phyloP scores from a whole-genome alignment of 2,329 filamentous ascomycete species.

The Neofusicoccum sp. region DNA sequence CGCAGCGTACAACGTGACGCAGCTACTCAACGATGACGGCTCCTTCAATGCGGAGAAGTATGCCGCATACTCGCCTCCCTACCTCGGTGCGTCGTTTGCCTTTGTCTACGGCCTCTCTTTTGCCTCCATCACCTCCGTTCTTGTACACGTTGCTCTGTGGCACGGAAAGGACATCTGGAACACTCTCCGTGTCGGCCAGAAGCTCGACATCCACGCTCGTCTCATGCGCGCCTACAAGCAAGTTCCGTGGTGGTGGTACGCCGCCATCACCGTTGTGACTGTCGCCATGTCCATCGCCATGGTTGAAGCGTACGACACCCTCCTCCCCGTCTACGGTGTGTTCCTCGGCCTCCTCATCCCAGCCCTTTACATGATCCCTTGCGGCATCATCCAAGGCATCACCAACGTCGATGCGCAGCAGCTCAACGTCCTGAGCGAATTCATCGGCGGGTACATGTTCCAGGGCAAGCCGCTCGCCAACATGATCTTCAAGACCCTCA shows the following conservation, averaged over 20 bases:
- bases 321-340: conserved; percentile 14
- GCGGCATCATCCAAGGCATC: conserved; percentile 18
- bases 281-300: conserved; percentile 24
- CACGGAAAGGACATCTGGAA: conserved; percentile 35
- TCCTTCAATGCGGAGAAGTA: conserved; percentile 38
- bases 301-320: conserved; percentile 11
- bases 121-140: conserved; percentile 29
- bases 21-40: conserved; percentile 30
- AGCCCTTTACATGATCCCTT: conserved; percentile 12
- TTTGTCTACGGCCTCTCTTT: conserved; percentile 40
- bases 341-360: conserved; percentile 12
- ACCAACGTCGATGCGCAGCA: conserved; percentile 19
- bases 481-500: conserved; percentile 47
- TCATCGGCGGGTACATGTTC: conserved; percentile 69
- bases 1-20: conserved; percentile 58
- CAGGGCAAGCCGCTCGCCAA: conserved; percentile 68
- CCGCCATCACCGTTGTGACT: conserved; percentile 56
- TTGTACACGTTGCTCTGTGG: conserved; percentile 37
- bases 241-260: conserved; percentile 41
- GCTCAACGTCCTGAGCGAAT: conserved; percentile 58
- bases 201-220: conserved; percentile 34
- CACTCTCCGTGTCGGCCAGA: conserved; percentile 7
- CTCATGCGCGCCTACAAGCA: conserved; percentile 33
- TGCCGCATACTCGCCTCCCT: conserved; percentile 40
- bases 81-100: conserved; percentile 37